Percentiles rank a stretch among this genome's conserved stretches.
phyloP scores from a whole-genome alignment of 305 asterid genomes.

The Ilex paraguariensis region DNA sequence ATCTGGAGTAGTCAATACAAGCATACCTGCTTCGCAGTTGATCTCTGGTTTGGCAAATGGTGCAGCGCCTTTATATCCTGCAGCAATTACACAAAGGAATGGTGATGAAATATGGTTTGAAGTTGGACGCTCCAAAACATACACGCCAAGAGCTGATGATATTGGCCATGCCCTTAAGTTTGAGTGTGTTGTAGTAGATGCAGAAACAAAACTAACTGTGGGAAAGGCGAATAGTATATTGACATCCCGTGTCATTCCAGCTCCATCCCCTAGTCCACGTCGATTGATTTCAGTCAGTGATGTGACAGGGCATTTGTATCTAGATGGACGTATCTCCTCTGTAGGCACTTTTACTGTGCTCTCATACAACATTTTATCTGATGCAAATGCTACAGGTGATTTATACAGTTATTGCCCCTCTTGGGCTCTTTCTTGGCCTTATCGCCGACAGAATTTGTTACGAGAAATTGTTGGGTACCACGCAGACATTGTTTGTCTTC shows the following conservation, averaged over 20 bases:
- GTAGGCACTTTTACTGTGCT: slow-evolving; percentile 88
- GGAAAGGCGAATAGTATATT: slow-evolving; percentile 61
- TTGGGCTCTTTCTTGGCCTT: slow-evolving; percentile 99
- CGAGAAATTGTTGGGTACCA: slow-evolving; percentile 90
- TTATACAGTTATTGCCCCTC: slow-evolving; percentile 37
- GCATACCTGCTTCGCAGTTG: slow-evolving; percentile 45
- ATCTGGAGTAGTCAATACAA: slow-evolving; percentile 35
- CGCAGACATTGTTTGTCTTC: slow-evolving; percentile 23
- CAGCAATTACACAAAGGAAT: slow-evolving; percentile 65
- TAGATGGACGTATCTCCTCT: slow-evolving; percentile 51
- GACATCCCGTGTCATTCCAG: slow-evolving; percentile 94
- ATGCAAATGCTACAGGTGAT: slow-evolving; percentile 4
- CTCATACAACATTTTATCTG: slow-evolving; percentile 44
- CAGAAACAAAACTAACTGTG: slow-evolving; percentile 54
- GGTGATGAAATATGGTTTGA: slow-evolving; percentile 95
- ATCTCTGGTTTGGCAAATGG: slow-evolving; percentile 60
- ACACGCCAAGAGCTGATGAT: slow-evolving; percentile 94
- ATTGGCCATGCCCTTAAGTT: slow-evolving; percentile 83
- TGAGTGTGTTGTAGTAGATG: slow-evolving; percentile 84
- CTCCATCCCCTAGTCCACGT: slow-evolving; percentile 85
- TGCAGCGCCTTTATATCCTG: slow-evolving; percentile 58
- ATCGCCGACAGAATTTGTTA: slow-evolving; percentile 83
- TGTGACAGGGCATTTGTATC: slow-evolving; percentile 1
- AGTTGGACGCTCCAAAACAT: slow-evolving; percentile 72
- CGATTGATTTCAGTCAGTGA: slow-evolving; percentile 11